A percentile compares a stretch with the other conserved stretches of the same genome.
Conservation (phyloP, 2,329 filamentous ascomycete species). For the Thermoascus crustaceus region DNA sequence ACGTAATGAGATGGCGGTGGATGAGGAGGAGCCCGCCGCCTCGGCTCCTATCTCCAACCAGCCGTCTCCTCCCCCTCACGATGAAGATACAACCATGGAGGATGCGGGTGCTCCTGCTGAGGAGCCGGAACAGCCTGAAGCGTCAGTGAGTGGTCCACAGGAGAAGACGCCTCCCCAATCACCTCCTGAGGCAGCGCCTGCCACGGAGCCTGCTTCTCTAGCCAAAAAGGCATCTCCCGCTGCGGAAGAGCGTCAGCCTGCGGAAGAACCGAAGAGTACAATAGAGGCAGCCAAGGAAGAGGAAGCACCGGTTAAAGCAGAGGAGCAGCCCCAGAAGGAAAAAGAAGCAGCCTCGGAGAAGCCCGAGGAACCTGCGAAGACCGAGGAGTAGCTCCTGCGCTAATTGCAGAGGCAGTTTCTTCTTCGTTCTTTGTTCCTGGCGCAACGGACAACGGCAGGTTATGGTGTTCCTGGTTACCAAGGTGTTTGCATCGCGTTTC, state of each 20-base stretch:
- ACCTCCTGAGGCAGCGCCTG: slow-evolving; percentile 12
- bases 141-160: slow-evolving; percentile 13
- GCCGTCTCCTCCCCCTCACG: slow-evolving; percentile 21
- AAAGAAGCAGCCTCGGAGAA: slow-evolving; percentile 22
- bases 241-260: slow-evolving; percentile 13
- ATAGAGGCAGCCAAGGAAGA: slow-evolving; percentile 12
- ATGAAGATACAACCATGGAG: slow-evolving; percentile 34
- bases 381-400: slow-evolving; percentile 19
- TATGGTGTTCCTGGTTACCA: slow-evolving; percentile 28
- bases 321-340: slow-evolving; percentile 20
- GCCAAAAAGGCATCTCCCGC: slow-evolving; percentile 13
- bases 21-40: slow-evolving; percentile 21
- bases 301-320: slow-evolving; percentile 12
- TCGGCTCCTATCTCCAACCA: slow-evolving; percentile 24
- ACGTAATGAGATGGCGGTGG: slow-evolving; percentile 22
- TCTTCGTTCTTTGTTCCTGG: slow-evolving; percentile 22
- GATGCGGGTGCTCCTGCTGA: slow-evolving; percentile 21
- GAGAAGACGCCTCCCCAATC: slow-evolving; percentile 20
- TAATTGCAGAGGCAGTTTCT: slow-evolving; percentile 11
- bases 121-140: slow-evolving; percentile 11
- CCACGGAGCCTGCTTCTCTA: slow-evolving; percentile 13
- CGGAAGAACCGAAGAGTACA: slow-evolving; percentile 11
- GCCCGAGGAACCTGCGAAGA: slow-evolving; percentile 25
- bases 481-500: slow-evolving; percentile 14
- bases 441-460: slow-evolving; percentile 28